Conservation (phyloP, 1,139 yeast species). For the Hansenula lynferdii region DNA sequence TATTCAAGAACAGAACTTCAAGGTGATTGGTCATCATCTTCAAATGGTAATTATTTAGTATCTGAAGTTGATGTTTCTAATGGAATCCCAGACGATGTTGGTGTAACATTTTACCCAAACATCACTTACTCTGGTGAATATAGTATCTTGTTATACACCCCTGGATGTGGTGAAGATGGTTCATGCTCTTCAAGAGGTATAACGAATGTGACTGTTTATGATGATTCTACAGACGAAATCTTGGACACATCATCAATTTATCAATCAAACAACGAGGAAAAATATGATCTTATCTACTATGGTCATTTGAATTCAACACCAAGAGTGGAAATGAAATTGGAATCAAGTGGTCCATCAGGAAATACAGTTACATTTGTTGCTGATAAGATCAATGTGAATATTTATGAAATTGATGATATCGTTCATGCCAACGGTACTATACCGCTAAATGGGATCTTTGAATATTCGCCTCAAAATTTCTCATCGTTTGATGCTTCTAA, state of each 20-base stretch:
- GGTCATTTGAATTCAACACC: slow-evolving; percentile 66
- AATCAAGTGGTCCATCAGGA: slow-evolving; percentile 29
- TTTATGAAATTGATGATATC: slow-evolving; percentile 45
- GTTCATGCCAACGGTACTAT: slow-evolving; percentile 31
- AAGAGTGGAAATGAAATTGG: slow-evolving; percentile 42
- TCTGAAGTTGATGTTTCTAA: slow-evolving; percentile 27
- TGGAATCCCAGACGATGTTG: slow-evolving; percentile 30
- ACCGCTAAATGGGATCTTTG: slow-evolving; percentile 70
- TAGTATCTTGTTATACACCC: slow-evolving; percentile 69
- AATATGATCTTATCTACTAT: slow-evolving; percentile 71
- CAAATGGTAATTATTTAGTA: slow-evolving; percentile 31
- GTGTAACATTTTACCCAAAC: slow-evolving; percentile 64
- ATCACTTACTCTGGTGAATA: slow-evolving; percentile 73
- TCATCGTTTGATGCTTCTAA: slow-evolving; percentile 33
- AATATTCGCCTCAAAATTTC: slow-evolving; percentile 71
- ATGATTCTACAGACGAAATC: slow-evolving; percentile 33
- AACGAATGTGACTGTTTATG: slow-evolving; percentile 67
- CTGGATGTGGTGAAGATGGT: slow-evolving; percentile 73
- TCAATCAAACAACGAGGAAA: slow-evolving; percentile 76
- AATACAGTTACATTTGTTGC: slow-evolving; percentile 54
- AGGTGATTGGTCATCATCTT: slow-evolving; percentile 27
- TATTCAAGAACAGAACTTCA: slow-evolving; percentile 30
- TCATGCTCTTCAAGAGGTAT: slow-evolving; percentile 71
- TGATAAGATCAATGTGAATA: slow-evolving; percentile 57
- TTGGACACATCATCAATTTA: slow-evolving; percentile 44